phyloP scores from a whole-genome alignment of 768 basidiomycete species.

The Tulasnella sp. region DNA sequence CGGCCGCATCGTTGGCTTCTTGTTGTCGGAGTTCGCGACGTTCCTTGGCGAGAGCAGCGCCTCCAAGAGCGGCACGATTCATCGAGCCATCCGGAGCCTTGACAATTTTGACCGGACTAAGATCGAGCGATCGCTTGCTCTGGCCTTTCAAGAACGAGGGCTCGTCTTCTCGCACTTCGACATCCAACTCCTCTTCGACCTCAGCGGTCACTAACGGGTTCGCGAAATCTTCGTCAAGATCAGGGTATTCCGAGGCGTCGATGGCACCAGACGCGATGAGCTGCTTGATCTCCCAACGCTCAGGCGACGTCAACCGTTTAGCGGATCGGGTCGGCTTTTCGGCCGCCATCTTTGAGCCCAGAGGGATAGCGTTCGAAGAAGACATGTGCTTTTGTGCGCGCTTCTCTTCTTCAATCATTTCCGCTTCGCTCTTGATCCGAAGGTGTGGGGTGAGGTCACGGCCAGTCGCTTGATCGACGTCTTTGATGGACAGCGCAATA shows the following conservation, averaged over 20 bases:
- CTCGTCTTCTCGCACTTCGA: slow-evolving; percentile 94
- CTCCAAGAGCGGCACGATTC: slow-evolving; percentile 89
- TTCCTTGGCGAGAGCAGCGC: slow-evolving; percentile 89
- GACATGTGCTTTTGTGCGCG: slow-evolving; percentile 53
- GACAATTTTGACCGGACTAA: slow-evolving; percentile 96
- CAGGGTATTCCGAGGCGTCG: slow-evolving; percentile 86
- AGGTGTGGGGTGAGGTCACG: slow-evolving; percentile 91
- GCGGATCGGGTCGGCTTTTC: slow-evolving; percentile 56
- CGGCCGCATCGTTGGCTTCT: slow-evolving; percentile 87
- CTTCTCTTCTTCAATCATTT: slow-evolving; percentile 62
- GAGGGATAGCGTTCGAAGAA: slow-evolving; percentile 80
- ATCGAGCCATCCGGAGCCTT: slow-evolving; percentile 97
- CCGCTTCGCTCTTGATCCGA: slow-evolving; percentile 87
- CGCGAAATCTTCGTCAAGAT: slow-evolving; percentile 75
- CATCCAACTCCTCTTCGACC: slow-evolving; percentile 92
- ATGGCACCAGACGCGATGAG: slow-evolving; percentile 92
- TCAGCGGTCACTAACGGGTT: slow-evolving; percentile 71
- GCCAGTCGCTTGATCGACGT: slow-evolving; percentile 86
- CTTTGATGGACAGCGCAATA: slow-evolving; percentile 89
- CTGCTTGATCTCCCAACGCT: slow-evolving; percentile 99
- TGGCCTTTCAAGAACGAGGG: slow-evolving; percentile 93
- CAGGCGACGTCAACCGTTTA: slow-evolving; percentile 86
- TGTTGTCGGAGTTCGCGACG: slow-evolving; percentile 88
- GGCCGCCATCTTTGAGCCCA: slow-evolving; percentile 39
- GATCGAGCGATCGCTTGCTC: slow-evolving; percentile 87